Evolutionary conservation across 352 stramenopile genomes (phyloP).

Genomic region (Phytophthora europaea): DNA sequence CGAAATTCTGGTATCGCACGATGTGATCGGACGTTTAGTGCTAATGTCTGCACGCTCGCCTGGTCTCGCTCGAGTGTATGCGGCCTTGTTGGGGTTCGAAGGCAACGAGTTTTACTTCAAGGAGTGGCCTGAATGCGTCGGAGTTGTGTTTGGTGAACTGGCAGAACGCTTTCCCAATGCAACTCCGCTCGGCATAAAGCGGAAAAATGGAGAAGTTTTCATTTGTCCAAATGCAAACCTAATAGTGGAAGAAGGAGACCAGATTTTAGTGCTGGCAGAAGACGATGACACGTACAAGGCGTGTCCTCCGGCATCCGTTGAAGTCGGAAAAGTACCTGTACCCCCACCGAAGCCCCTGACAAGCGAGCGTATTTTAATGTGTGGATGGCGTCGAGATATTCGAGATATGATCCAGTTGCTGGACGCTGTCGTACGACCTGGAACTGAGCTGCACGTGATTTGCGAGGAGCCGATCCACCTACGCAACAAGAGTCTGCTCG

Average conservation of each 20-base stretch:
- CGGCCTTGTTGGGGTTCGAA: slow-evolving; percentile 85
- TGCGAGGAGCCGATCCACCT: slow-evolving; percentile 77
- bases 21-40: slow-evolving; percentile 91
- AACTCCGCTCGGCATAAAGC: slow-evolving; percentile 84
- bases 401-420: slow-evolving; percentile 90
- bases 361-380: slow-evolving; percentile 87
- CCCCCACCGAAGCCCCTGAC: slow-evolving; percentile 25
- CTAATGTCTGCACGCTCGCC: slow-evolving; percentile 87
- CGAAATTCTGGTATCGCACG: slow-evolving; percentile 89
- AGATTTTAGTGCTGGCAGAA: slow-evolving; percentile 88
- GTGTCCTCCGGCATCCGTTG: slow-evolving; percentile 51
- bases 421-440: slow-evolving; percentile 69
- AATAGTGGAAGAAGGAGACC: slow-evolving; percentile 59
- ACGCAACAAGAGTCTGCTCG: slow-evolving; percentile 67
- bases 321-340: slow-evolving; percentile 45
- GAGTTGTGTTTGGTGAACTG: slow-evolving; percentile 71
- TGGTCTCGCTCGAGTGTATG: slow-evolving; percentile 79
- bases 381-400: slow-evolving; percentile 91
- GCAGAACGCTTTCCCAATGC: slow-evolving; percentile 85
- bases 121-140: slow-evolving; percentile 83
- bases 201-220: slow-evolving; percentile 61
- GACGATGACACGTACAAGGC: slow-evolving; percentile 91
- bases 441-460: slow-evolving; percentile 85
- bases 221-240: slow-evolving; percentile 58
- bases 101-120: slow-evolving; percentile 93